Base-by-base conservation (phyloP, 2,329 filamentous ascomycete species). In the Aphanocladium album region DNA sequence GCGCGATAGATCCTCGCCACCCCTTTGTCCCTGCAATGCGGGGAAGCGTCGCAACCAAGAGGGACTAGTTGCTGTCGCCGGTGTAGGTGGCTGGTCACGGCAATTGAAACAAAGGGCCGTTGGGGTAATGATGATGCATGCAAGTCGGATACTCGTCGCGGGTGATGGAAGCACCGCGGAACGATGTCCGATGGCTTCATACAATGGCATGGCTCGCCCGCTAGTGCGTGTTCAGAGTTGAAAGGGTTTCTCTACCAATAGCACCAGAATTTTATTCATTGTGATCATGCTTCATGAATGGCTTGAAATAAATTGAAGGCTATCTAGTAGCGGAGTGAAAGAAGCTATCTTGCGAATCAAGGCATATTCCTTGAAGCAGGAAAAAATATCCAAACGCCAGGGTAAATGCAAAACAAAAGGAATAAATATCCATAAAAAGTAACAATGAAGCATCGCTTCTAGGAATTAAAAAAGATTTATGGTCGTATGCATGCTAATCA, bases 361-460 rank as follows among this genome's bases (percentile, higher is more conserved):
- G 55, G 46, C 19, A 50, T 35, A 30, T 12, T 41, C 19, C 33
- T 57, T 49, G 55, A 39, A 11, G 14, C n/a, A n/a, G n/a, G 16
- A 11, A 37, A 27, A 19, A n/a, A 39, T 16, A 30, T 27, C 54
- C 30, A 47, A 57, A 57, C 54, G 54, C 54, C 54, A n/a, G 43
- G 19, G 17, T 25, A 39, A n/a, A 57, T 57, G 54, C 43, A 57
- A 37, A 39, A 57, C 54, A 57, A 57, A 49, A 21, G 54, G 21
- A 39, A 49, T 19, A 16, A 8, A 16, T 8, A 19, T 43, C 33
- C 6, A 35, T 17, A 21, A 23, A n/a, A 39, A 17, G n/a, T 16
- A 6, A 35, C 12, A 35, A 35, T 35, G 6, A 35, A 6, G n/a
- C n/a, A n/a, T n/a, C n/a, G n/a, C n/a, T n/a, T n/a, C n/a, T n/a